Evolutionary conservation across 139 green algal genomes (phyloP).

Genomic region (Tetradesmus obliquus): DNA sequence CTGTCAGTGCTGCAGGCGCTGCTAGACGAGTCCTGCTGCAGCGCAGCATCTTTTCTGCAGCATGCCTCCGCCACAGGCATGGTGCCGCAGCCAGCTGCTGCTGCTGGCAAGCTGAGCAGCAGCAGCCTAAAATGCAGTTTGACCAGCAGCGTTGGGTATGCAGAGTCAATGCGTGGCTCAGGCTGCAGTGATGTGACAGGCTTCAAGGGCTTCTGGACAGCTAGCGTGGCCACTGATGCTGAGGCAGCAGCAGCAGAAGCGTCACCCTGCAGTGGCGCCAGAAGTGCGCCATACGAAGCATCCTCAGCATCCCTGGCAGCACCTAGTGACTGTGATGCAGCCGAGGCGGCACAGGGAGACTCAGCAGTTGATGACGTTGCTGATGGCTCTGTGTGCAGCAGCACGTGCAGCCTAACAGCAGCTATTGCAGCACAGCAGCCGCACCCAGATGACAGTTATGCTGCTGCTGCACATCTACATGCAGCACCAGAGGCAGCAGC

Average conservation of each 20-base stretch:
- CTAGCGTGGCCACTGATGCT: neutral
- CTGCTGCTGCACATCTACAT: neutral
- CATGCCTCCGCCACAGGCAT: neutral
- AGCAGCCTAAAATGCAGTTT: neutral
- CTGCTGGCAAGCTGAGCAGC: neutral
- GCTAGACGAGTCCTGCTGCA: constrained; percentile 31
- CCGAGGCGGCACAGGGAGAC: neutral
- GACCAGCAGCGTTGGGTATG: neutral
- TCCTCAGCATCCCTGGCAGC: neutral
- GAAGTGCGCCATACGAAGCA: too few relatives aligned
- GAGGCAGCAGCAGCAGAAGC: neutral
- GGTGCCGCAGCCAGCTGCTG: neutral
- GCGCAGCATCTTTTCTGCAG: constrained; percentile 32
- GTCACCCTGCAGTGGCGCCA: neutral
- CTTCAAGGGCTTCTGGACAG: constrained; percentile 34
- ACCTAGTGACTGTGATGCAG: neutral
- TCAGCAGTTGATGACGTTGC: neutral
- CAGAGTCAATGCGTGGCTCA: neutral
- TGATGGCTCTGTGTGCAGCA: neutral
- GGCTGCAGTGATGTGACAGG: constrained; percentile 12
- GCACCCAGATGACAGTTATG: neutral
- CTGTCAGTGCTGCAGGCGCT: neutral
- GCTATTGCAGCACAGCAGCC: neutral
- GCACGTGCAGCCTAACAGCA: neutral
- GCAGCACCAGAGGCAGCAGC: neutral